These are phyloP conservation scores for Drechmeria coniospora DNA, from an alignment of 2,329 filamentous ascomycete species.

Conservation along the genomic window DNA sequence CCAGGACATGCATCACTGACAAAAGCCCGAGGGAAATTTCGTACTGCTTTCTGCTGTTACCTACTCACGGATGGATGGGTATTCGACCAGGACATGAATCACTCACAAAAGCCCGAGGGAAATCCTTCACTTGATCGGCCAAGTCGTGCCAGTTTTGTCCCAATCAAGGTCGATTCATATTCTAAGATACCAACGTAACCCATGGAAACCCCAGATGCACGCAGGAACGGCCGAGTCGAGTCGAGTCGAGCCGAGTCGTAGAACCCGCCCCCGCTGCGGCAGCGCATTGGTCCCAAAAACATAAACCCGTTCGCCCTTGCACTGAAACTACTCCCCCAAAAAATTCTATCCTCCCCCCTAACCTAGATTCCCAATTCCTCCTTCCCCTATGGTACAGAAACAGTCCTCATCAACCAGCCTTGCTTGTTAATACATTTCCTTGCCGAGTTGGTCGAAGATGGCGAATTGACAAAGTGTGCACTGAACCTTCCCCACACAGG, in stretches of 20 bases:
- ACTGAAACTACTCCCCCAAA: conserved; percentile 5
- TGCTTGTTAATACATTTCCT: conserved; percentile 2
- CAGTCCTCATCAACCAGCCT: background rate
- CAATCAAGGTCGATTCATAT: conserved; percentile 10
- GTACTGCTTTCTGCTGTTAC: no score
- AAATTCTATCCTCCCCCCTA: conserved; percentile 1
- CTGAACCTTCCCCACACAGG: background rate
- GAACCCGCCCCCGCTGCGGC: background rate
- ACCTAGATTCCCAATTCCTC: background rate
- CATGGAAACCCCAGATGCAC: conserved; percentile 5
- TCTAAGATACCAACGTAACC: conserved; percentile 7
- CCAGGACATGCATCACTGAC: no score
- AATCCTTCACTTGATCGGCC: no score
- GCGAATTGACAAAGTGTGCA: background rate
- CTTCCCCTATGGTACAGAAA: conserved; percentile 2
- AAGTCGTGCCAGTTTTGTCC: background rate
- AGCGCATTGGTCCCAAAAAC: conserved; percentile 5
- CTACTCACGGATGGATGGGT: no score
- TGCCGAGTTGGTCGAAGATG: background rate
- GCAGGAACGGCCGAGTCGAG: no score
- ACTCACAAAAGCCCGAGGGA: no score
- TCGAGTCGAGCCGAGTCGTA: no score
- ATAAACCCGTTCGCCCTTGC: conserved; percentile 7
- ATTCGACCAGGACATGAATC: no score
- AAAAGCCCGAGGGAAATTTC: no score